Conservation (phyloP, 768 basidiomycete genomes). For the Amyloporia xantha region DNA sequence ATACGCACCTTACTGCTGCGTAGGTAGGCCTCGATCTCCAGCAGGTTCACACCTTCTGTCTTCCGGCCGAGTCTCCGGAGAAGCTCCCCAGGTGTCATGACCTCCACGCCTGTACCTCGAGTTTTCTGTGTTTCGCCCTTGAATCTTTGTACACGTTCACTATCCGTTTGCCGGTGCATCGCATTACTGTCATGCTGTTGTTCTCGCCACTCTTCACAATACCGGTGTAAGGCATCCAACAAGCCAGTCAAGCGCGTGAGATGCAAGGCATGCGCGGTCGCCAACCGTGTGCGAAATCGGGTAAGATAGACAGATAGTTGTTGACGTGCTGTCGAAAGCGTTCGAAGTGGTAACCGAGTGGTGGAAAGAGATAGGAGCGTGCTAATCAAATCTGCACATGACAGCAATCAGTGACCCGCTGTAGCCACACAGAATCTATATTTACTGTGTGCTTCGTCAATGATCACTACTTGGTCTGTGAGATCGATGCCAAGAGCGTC, state of each 20-base stretch:
- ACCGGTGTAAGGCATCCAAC: conserved; percentile 60
- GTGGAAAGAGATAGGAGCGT: conserved; percentile 86
- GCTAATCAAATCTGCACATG: conserved; percentile 68
- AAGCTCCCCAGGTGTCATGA: conserved; percentile 64
- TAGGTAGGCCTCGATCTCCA: conserved; percentile 79
- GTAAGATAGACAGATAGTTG: conserved; percentile 76
- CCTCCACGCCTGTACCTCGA: conserved; percentile 33
- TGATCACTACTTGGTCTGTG: conserved; percentile 76
- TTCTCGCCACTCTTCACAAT: conserved; percentile 49
- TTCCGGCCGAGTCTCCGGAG: conserved; percentile 59
- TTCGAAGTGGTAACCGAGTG: conserved; percentile 48
- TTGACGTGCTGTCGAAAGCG: conserved; percentile 53
- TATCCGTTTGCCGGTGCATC: conserved; percentile 14
- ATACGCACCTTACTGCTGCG: conserved; percentile 72
- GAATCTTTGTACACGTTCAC: conserved; percentile 4
- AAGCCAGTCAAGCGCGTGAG: conserved; percentile 74
- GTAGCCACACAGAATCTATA: conserved; percentile 10
- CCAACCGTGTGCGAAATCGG: conserved; percentile 73
- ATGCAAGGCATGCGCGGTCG: conserved; percentile 65
- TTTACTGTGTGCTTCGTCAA: conserved; percentile 97
- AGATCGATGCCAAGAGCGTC: conserved; percentile 86
- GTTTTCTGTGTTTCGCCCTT: conserved; percentile 19
- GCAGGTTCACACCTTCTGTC: conserved; percentile 69
- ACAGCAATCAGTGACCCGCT: background rate
- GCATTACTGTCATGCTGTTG: conserved; percentile 8